phyloP scores from a whole-genome alignment of 371 early-diverging fungal species.

The Paramicrosporidium saccamoebae region DNA sequence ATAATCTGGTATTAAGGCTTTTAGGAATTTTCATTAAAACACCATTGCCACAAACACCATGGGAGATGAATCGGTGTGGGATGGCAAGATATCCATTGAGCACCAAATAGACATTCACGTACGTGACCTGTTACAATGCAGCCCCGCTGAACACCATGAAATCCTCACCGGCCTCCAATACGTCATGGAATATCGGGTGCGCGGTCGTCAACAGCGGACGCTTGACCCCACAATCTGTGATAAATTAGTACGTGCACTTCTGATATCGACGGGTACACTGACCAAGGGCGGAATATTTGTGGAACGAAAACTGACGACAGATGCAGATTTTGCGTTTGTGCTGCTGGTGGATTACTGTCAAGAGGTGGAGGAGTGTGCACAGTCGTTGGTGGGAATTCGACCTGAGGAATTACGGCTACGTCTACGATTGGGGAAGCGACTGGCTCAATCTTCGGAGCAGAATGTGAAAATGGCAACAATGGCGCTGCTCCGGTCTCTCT shows the following conservation, averaged over 20 bases:
- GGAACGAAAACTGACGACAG: constrained; percentile 19
- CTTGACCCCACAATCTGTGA: constrained; percentile 50
- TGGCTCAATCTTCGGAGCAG: constrained; percentile 21
- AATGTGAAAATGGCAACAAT: constrained; percentile 31
- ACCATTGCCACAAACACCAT: too few relatives aligned
- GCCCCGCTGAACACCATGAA: constrained; percentile 15
- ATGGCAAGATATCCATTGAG: constrained; percentile 29
- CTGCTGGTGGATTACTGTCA: constrained; percentile 77
- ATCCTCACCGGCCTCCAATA: constrained; percentile 59
- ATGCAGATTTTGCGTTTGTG: constrained; percentile 49
- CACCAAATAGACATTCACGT: constrained; percentile 58
- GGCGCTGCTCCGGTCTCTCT: constrained; percentile 23
- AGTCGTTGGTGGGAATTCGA: constrained; percentile 30
- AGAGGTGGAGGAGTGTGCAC: constrained; percentile 40
- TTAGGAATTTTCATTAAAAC: too few relatives aligned
- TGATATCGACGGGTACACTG: too few relatives aligned
- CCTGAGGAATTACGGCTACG: constrained; percentile 32
- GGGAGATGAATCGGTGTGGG: too few relatives aligned
- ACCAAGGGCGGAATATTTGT: constrained; percentile 22
- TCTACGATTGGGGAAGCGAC: constrained; percentile 44
- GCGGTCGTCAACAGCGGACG: constrained; percentile 37
- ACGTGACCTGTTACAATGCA: constrained; percentile 12
- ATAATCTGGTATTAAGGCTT: too few relatives aligned
- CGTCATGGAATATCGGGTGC: constrained; percentile 67
- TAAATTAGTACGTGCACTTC: constrained; percentile 39